Evolutionary conservation across 768 basidiomycete genomes (phyloP).

Genomic region (Clitopilus passeckerianus): DNA sequence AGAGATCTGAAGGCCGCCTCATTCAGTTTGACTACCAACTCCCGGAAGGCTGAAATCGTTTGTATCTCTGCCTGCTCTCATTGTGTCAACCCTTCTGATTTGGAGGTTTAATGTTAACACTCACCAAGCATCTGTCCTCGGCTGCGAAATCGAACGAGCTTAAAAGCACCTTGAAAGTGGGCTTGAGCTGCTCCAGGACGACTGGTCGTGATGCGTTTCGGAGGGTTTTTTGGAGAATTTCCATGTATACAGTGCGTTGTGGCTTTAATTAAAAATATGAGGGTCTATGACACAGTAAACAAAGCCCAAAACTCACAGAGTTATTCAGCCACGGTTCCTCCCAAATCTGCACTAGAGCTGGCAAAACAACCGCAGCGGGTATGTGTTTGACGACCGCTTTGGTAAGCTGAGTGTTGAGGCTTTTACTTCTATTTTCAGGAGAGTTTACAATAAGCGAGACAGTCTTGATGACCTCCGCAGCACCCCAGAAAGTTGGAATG

Average conservation of each 20-base stretch:
- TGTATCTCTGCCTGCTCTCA: constrained; percentile 41
- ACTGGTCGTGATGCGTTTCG: constrained; percentile 59
- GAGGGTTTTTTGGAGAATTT: constrained; percentile 59
- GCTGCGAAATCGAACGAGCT: constrained; percentile 61
- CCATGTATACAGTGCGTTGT: constrained; percentile 43
- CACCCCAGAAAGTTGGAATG: constrained; percentile 82
- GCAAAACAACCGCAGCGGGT: constrained; percentile 33
- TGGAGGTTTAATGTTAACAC: constrained; percentile 4
- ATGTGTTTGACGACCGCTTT: constrained; percentile 68
- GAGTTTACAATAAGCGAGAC: constrained; percentile 50
- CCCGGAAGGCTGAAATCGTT: constrained; percentile 72
- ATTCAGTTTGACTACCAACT: constrained; percentile 89
- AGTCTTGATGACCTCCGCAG: constrained; percentile 50
- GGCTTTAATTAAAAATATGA: not conserved
- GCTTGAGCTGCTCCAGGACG: constrained; percentile 61
- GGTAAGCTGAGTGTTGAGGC: constrained; percentile 27
- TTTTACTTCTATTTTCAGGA: not conserved
- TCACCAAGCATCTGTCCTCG: constrained; percentile 15
- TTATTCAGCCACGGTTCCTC: not conserved
- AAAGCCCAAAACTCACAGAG: not conserved
- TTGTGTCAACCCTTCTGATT: not conserved
- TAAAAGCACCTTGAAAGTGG: constrained; percentile 74
- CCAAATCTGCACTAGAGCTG: not conserved
- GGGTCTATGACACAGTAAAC: not conserved
- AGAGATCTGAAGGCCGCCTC: constrained; percentile 88